Conservation (phyloP, 2,329 filamentous ascomycete species). For the Trichoderma oligosporum region DNA sequence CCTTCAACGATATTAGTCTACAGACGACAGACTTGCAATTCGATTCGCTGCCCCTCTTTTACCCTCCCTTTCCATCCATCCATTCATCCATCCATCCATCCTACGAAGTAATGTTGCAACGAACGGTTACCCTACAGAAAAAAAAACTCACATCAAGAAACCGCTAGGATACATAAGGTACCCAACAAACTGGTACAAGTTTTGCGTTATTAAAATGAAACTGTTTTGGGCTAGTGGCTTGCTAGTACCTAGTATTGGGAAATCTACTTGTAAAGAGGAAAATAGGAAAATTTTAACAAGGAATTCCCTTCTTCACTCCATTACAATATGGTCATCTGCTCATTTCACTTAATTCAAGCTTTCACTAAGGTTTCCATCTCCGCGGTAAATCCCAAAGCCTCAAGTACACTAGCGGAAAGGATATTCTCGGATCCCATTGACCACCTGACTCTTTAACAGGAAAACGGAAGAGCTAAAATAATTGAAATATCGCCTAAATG, state of each 20-base stretch:
- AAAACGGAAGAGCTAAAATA: no score
- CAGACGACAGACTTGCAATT: background rate
- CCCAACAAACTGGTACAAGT: slow-evolving; percentile 7
- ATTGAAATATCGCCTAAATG: no score
- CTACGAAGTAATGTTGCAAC: slow-evolving; percentile 3
- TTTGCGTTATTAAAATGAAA: slow-evolving; percentile 6
- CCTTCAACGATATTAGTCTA: slow-evolving; percentile 4
- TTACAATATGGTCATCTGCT: no score
- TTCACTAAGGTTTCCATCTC: no score
- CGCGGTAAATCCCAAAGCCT: no score
- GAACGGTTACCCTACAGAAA: slow-evolving; percentile 8
- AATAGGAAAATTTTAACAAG: no score
- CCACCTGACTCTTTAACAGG: no score
- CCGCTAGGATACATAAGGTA: background rate
- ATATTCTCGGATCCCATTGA: no score
- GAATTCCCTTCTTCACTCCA: no score
- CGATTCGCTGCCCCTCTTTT: slow-evolving; percentile 14
- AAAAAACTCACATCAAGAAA: background rate
- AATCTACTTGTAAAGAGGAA: no score
- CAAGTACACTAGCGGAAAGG: no score
- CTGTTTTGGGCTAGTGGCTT: background rate
- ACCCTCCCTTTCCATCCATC: slow-evolving; percentile 3
- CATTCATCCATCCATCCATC: slow-evolving; percentile 7
- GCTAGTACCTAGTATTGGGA: background rate
- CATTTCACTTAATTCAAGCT: no score